phyloP scores from a whole-genome alignment of 345 rosid species.

The Lumnitzera racemosa region DNA sequence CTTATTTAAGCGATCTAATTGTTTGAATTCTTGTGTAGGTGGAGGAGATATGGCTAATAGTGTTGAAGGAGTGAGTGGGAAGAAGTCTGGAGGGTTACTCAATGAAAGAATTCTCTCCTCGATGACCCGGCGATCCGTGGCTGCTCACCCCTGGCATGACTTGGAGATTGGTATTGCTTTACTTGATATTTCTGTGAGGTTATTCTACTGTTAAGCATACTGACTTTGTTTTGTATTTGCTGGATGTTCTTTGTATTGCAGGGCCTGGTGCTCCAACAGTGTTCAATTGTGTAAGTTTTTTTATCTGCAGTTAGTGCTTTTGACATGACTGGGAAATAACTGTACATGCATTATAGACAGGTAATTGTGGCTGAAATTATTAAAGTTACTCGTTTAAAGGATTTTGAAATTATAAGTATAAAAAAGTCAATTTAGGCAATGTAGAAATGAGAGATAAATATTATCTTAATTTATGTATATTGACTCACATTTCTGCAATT shows the following conservation, averaged over 20 bases:
- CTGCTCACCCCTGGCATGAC: constrained; percentile 99
- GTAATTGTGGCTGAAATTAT: no score
- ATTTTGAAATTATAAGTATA: no score
- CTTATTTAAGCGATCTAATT: no score
- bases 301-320: not conserved
- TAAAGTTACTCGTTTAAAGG: no score
- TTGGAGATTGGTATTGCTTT: constrained; percentile 56
- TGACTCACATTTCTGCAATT: not conserved
- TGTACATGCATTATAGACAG: no score
- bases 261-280: constrained; percentile 84
- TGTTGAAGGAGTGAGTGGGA: constrained; percentile 24
- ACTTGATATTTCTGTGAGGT: not conserved
- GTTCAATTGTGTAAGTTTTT: constrained; percentile 74
- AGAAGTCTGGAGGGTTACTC: constrained; percentile 22
- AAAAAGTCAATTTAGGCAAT: no score
- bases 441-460: no score
- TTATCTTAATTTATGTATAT: not conserved
- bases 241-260: constrained; percentile 23
- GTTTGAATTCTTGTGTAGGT: no score
- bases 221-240: not conserved
- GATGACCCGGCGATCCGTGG: constrained; percentile 59
- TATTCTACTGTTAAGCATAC: not conserved
- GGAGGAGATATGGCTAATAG: constrained; percentile 38
- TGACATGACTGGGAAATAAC: no score
- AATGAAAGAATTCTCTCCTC: constrained; percentile 83